Evolutionary conservation across 805 yeast species (phyloP).

Genomic region (Lachancea meyersii): DNA sequence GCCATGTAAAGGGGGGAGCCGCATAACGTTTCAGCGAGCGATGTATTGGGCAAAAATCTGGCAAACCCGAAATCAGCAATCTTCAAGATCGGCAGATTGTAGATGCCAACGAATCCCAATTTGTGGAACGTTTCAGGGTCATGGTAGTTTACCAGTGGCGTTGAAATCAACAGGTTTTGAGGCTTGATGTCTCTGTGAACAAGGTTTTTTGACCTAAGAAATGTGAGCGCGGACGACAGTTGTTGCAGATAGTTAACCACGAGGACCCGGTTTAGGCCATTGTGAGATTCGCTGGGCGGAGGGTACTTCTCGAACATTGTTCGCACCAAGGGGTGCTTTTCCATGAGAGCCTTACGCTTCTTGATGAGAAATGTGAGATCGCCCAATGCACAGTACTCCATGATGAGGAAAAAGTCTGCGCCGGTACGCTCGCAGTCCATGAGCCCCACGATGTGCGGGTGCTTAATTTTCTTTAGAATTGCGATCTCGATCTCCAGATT

Average conservation of each 20-base stretch:
- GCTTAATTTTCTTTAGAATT: constrained; percentile 78
- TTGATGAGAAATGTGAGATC: constrained; percentile 85
- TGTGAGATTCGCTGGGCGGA: constrained; percentile 59
- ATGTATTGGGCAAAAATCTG: constrained; percentile 83
- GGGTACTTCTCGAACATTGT: constrained; percentile 78
- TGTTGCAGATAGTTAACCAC: constrained; percentile 85
- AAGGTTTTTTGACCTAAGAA: constrained; percentile 72
- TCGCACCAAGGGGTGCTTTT: constrained; percentile 71
- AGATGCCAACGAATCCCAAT: constrained; percentile 62
- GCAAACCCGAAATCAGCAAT: constrained; percentile 99
- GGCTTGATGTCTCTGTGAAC: constrained; percentile 94
- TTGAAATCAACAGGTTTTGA: constrained; percentile 67
- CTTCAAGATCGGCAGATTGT: constrained; percentile 85
- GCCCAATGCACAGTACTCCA: constrained; percentile 96
- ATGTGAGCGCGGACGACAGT: constrained; percentile 74
- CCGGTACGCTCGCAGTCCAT: constrained; percentile 76
- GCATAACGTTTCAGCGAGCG: constrained; percentile 94
- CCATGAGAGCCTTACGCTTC: constrained; percentile 61
- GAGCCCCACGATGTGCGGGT: constrained; percentile 87
- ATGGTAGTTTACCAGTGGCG: constrained; percentile 53
- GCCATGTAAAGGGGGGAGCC: constrained; percentile 99
- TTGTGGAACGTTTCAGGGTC: constrained; percentile 54
- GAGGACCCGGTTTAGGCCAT: constrained; percentile 73
- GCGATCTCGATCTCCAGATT: constrained; percentile 89
- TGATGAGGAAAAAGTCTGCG: constrained; percentile 75